phyloP scores from a whole-genome alignment of 495 filamentous ascomycete genomes.

The Neurospora cerealis region DNA sequence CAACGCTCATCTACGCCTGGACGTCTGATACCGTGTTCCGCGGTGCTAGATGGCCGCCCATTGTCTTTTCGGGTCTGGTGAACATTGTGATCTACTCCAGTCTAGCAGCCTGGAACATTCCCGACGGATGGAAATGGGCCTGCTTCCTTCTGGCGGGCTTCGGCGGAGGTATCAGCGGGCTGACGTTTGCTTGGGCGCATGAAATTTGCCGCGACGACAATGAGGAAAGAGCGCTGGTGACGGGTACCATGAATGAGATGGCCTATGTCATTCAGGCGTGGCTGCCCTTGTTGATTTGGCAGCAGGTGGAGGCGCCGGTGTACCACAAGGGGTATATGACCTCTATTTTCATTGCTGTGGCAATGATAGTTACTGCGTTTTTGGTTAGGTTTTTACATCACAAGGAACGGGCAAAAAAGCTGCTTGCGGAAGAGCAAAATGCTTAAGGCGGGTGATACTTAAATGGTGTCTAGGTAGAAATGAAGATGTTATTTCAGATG shows the following conservation, averaged over 20 bases:
- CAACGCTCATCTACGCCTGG: slow-evolving; percentile 33
- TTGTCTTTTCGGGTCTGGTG: slow-evolving; percentile 29
- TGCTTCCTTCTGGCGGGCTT: slow-evolving; percentile 38
- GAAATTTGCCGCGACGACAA: slow-evolving; percentile 42
- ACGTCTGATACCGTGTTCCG: slow-evolving; percentile 40
- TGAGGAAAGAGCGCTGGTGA: slow-evolving; percentile 46
- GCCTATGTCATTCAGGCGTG: slow-evolving; percentile 33
- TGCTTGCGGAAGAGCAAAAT: neutral
- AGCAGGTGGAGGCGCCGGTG: slow-evolving; percentile 35
- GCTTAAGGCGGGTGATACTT: neutral
- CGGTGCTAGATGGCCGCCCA: slow-evolving; percentile 46
- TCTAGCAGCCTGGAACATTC: slow-evolving; percentile 33
- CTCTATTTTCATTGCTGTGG: slow-evolving; percentile 27
- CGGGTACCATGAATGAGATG: slow-evolving; percentile 34
- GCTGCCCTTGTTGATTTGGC: slow-evolving; percentile 38
- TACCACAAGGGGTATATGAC: slow-evolving; percentile 38
- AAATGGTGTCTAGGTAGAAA: neutral
- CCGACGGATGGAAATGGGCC: slow-evolving; percentile 36
- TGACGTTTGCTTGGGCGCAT: slow-evolving; percentile 42
- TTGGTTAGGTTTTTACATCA: slow-evolving; percentile 31
- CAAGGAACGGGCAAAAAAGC: slow-evolving; percentile 25
- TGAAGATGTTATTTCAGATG: neutral
- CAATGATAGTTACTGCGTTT: slow-evolving; percentile 26
- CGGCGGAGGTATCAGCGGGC: slow-evolving; percentile 23
- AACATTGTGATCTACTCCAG: slow-evolving; percentile 32